Evolutionary conservation across 352 stramenopile genomes (phyloP).

Genomic region (Globisporangium middletonii): DNA sequence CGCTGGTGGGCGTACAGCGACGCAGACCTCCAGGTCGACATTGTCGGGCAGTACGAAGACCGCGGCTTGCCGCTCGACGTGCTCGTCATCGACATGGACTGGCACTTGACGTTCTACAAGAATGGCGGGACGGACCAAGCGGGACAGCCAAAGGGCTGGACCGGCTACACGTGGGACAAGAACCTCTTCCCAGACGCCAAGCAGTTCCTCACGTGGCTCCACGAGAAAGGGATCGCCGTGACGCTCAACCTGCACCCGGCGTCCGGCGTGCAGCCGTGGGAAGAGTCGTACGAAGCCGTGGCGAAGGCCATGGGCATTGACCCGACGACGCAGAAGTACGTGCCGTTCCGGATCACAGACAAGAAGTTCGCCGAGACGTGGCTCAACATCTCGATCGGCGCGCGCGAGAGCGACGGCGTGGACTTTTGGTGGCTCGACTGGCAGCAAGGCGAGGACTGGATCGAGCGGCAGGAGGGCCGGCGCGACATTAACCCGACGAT

Average conservation of each 20-base stretch:
- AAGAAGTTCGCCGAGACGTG: conserved; percentile 22
- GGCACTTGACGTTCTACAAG: conserved; percentile 47
- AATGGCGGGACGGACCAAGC: conserved; percentile 20
- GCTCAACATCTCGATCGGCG: conserved; percentile 22
- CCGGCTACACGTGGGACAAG: conserved; percentile 44
- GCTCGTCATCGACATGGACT: conserved; percentile 61
- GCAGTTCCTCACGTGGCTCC: conserved; percentile 28
- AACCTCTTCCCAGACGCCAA: conserved; percentile 32
- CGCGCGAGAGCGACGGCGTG: conserved; percentile 22
- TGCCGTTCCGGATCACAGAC: conserved; percentile 33
- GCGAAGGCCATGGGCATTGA: conserved; percentile 29
- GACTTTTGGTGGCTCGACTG: conserved; percentile 66
- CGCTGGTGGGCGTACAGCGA: conserved; percentile 46
- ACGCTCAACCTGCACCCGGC: conserved; percentile 48
- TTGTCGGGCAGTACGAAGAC: conserved; percentile 27
- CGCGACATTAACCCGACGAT: conserved; percentile 40
- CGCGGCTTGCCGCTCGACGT: conserved; percentile 37
- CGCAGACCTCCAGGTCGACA: conserved; percentile 22
- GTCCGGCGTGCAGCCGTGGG: conserved; percentile 34
- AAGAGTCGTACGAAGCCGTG: conserved; percentile 26
- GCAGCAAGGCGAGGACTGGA: conserved; percentile 48
- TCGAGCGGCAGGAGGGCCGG: conserved; percentile 16
- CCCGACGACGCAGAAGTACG: conserved; percentile 19
- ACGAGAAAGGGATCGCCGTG: conserved; percentile 23
- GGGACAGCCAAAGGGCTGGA: conserved; percentile 30